phyloP scores from a whole-genome alignment of 441 rosid genomes.

The Isatis lusitanica region DNA sequence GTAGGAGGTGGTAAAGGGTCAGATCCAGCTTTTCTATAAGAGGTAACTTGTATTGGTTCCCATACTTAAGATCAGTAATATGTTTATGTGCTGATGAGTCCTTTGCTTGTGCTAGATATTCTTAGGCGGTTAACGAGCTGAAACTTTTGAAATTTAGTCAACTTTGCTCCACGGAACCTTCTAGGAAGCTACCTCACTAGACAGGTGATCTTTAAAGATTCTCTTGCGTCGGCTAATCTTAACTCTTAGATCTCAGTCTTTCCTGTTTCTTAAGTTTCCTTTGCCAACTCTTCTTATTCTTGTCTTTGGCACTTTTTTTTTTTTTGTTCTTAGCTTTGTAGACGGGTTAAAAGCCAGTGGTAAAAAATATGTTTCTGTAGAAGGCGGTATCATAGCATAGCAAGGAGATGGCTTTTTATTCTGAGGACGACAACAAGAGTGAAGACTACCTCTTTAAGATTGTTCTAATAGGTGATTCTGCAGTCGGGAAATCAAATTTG shows the following conservation, averaged over 20 bases:
- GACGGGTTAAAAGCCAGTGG: constrained; percentile 27
- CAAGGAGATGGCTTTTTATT: constrained; percentile 65
- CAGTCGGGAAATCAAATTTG: constrained; percentile 76
- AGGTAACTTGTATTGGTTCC: constrained; percentile 32
- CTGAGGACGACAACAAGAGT: constrained; percentile 63
- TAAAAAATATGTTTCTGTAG: constrained; percentile 49
- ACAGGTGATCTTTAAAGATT: constrained; percentile 44
- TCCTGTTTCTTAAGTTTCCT: constrained; percentile 47
- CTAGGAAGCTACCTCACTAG: constrained; percentile 44
- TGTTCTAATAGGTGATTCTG: constrained; percentile 74
- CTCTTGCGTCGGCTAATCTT: constrained; percentile 14
- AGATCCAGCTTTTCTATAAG: constrained; percentile 21
- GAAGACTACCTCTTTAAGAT: constrained; percentile 80
- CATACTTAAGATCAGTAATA: background rate
- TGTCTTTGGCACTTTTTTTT: constrained; percentile 29
- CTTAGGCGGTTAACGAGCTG: constrained; percentile 23
- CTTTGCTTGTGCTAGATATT: constrained; percentile 15
- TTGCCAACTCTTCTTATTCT: constrained; percentile 36
- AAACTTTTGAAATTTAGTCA: constrained; percentile 24
- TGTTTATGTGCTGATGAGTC: constrained; percentile 5
- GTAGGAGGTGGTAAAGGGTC: background rate
- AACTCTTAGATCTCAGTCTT: constrained; percentile 37
- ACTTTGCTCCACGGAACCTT: constrained; percentile 35
- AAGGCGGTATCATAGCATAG: constrained; percentile 25
- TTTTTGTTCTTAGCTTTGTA: constrained; percentile 12